Conservation (phyloP, 208 protist genomes). For the Trichomonas gallinae region DNA sequence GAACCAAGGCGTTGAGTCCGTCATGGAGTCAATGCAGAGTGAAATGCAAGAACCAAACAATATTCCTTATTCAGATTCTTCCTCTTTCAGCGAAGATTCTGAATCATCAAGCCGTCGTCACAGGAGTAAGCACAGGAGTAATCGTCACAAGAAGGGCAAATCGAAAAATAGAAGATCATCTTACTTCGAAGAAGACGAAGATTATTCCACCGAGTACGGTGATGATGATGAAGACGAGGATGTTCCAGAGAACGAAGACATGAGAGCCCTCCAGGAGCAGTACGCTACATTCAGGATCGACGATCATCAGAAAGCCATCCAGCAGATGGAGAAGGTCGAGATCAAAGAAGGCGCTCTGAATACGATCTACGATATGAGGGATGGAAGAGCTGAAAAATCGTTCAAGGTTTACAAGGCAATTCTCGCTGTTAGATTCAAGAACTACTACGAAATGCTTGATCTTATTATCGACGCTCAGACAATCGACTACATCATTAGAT, state of each 20-base stretch:
- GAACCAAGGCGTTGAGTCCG: too few species aligned
- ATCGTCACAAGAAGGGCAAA: too few species aligned
- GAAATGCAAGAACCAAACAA: too few species aligned
- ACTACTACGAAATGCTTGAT: not conserved
- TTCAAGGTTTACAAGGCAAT: not conserved
- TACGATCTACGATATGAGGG: not conserved
- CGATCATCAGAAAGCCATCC: not conserved
- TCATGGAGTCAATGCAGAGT: too few species aligned
- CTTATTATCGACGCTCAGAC: not conserved
- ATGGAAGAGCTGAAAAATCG: not conserved
- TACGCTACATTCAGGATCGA: not conserved
- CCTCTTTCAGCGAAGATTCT: too few species aligned
- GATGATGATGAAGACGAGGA: not conserved
- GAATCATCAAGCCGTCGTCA: too few species aligned
- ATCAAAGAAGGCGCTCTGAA: not conserved
- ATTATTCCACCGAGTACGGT: not conserved
- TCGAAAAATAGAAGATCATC: not conserved
- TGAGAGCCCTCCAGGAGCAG: not conserved
- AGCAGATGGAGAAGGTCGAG: not conserved
- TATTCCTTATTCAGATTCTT: too few species aligned
- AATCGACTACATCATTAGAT: not conserved
- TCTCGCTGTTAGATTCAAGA: not conserved
- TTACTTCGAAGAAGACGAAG: not conserved
- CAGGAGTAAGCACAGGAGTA: too few species aligned
- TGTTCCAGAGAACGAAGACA: not conserved